Conservation (phyloP, 1,284 basidiomycete genomes). For the Spongispora temasekensis region DNA sequence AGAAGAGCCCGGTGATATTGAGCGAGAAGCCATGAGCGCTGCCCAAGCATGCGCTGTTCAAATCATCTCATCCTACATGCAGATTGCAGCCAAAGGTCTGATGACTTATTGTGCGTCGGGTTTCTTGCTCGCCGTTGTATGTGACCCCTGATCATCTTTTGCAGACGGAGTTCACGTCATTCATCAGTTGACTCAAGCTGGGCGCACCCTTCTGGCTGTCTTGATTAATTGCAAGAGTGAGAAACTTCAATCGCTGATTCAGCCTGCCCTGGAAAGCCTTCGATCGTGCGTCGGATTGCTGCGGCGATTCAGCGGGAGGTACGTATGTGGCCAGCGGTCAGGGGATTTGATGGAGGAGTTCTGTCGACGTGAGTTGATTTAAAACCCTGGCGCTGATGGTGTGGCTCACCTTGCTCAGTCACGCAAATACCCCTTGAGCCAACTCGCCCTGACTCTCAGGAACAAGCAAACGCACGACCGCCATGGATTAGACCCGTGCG, state of each 20-base stretch:
- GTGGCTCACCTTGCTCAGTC: conserved; percentile 48
- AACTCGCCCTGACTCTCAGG: conserved; percentile 50
- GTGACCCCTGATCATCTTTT: conserved; percentile 14
- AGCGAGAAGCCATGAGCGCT: conserved; percentile 67
- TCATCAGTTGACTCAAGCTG: conserved; percentile 91
- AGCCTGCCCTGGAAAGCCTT: conserved; percentile 79
- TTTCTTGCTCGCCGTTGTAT: conserved; percentile 1
- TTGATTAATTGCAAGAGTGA: conserved; percentile 78
- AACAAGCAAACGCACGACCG: conserved; percentile 57
- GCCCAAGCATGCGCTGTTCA: conserved; percentile 75
- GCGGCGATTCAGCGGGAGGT: conserved; percentile 76
- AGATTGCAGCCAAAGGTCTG: conserved; percentile 82
- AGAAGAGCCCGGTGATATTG: conserved; percentile 59
- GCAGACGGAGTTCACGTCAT: conserved; percentile 91
- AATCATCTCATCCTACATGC: conserved; percentile 79
- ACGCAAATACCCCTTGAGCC: conserved; percentile 85
- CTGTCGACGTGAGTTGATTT: conserved; percentile 71
- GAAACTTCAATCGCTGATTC: conserved; percentile 68
- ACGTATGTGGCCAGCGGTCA: conserved; percentile 83
- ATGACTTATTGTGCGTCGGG: conserved; percentile 85
- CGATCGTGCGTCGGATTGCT: conserved; percentile 83
- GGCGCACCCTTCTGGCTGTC: conserved; percentile 82
- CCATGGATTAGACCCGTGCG: conserved; percentile 87
- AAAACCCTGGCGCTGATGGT: background rate
- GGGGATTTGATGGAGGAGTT: conserved; percentile 93